Evolutionary conservation across 2,329 filamentous ascomycete species (phyloP), one percentile per base, ranked within the genome.

Genomic region (Pyrenophora seminiperda): DNA sequence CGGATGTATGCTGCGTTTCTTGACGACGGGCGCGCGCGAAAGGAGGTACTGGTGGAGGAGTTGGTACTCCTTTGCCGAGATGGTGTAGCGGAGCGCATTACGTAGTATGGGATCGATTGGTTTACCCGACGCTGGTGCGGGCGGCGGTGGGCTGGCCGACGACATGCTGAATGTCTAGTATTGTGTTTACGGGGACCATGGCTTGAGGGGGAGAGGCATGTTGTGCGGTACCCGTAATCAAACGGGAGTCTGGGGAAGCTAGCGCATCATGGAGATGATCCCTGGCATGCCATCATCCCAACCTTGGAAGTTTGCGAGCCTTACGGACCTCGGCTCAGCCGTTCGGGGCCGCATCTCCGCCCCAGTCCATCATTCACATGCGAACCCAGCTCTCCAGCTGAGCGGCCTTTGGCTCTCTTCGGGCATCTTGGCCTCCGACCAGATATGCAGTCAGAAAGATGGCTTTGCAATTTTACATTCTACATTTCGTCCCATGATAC

Each of bases 21-120:
- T 74, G 66, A 88, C 73, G 64, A 81, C 73, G 76, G 79, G 75
- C 4, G 89, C 87, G 38, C 87, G 85, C 53, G 89, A 91, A 41
- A 94, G 81, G 44, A 96, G 82, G 68, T 92, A 91, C 66, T 88
- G 87, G 73, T 96, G 91, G 14, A 97, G 82, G 1, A 87, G 78
- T 60, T 90, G 87, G 74, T 97, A 97, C 73, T 97, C 92, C 72
- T 87, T 85, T 33, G 90, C 86, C 68, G 92, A 91, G 44, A 86
- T 73, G 50, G 89, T 94, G 75, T 96, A 92, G 60, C 91, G 87
- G 51, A 97, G 80, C 34, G 90, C 87, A 73, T 94, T 95, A 73
- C 90, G 89, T 48, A 95, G 81, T 56, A 95, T 81, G 4, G 89
- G 88, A 60, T 93, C 88, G 52, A 81, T 64, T 15, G 47, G 59